Evolutionary conservation across 2,329 filamentous ascomycete species (phyloP), one percentile per base, ranked within the genome.

Genomic region (Aspergillus tubingensis): DNA sequence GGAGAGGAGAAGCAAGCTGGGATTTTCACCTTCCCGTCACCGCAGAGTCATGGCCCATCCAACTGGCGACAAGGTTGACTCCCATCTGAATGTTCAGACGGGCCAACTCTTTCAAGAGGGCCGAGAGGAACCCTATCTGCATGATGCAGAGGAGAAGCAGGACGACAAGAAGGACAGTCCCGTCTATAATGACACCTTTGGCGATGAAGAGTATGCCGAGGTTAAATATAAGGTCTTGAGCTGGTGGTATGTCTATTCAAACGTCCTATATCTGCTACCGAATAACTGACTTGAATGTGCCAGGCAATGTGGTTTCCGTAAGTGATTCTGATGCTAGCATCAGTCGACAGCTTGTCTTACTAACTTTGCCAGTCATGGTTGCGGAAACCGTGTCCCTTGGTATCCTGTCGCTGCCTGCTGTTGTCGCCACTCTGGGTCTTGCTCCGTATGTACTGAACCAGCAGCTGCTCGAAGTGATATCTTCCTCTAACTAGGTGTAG

Each of bases 361-460:
- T 62, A 41, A 64, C 48, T 10, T 17, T 6, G 17, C 10, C 51
- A 73, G 77, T 85, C 61, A 84, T 85, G 80, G 78, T 85, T 32
- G 83, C 83, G 4, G 83, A 85, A 65, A 85, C 82, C 15, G 80
- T 85, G 23, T 83, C 81, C 17, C 74, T 85, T 3, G 83, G 83
- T 7, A 81, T 85, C 32, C 76, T 86, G 5, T 82, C 81, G 3
- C 73, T 86, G 3, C 83, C 83, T 1, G 76, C 79, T 32, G 81
- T 80, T 2, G 76, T 85, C n/a, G 79, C 82, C 1, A 71, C 73
- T 2, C 68, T 85, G 48, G 83, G 83, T 5, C 72, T 86, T 63
- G 76, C 83, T 19, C 81, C 82, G 74, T 76, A 69, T 57, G 72
- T 66, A 23, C 7, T 23, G 30, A 21, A 6, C 27, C 8, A 38